Percentiles rank a stretch among this genome's conserved stretches.
phyloP scores from a whole-genome alignment of 2,329 filamentous ascomycete species.

The Ustulina deusta region DNA sequence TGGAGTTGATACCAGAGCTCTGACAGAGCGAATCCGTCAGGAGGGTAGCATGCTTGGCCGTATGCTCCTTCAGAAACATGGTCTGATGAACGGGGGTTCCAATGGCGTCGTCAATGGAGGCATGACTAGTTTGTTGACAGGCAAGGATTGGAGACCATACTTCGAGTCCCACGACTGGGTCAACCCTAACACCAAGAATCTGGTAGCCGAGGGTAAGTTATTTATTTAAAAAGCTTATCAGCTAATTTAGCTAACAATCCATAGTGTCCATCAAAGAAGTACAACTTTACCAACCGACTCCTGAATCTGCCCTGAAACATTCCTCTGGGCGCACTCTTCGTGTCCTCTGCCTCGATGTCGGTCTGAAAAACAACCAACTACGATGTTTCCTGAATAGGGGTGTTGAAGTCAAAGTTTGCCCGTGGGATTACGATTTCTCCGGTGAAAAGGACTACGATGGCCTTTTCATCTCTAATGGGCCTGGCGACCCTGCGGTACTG shows the following conservation, averaged over 20 bases:
- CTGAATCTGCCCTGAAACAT: conserved; percentile 80
- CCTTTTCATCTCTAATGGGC: conserved; percentile 97
- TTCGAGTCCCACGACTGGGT: conserved; percentile 90
- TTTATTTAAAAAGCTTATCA: conserved; percentile 34
- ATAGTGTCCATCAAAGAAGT: conserved; percentile 89
- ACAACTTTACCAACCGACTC: conserved; percentile 83
- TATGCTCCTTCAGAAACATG: conserved; percentile 78
- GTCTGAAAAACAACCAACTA: conserved; percentile 98
- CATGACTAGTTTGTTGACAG: conserved; percentile 53
- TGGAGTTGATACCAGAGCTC: conserved; percentile 89
- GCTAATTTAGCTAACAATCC: conserved; percentile 54
- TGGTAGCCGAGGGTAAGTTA: conserved; percentile 90
- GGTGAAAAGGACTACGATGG: conserved; percentile 90
- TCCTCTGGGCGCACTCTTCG: conserved; percentile 88
- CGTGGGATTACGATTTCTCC: conserved; percentile 95
- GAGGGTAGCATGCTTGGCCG: conserved; percentile 97
- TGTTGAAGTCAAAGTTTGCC: conserved; percentile 92
- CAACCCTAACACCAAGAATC: conserved; percentile 91
- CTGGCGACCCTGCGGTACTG: conserved; percentile 92
- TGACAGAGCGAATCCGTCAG: conserved; percentile 94
- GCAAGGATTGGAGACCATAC: conserved; percentile 61
- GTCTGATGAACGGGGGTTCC: conserved; percentile 57
- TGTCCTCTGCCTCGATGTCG: conserved; percentile 93
- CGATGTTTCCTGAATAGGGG: conserved; percentile 91
- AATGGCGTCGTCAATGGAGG: conserved; percentile 56